Evolutionary conservation across 495 filamentous ascomycete genomes (phyloP), one percentile per base, ranked within the genome.

Genomic region (Trichoderma orchidacearum): DNA sequence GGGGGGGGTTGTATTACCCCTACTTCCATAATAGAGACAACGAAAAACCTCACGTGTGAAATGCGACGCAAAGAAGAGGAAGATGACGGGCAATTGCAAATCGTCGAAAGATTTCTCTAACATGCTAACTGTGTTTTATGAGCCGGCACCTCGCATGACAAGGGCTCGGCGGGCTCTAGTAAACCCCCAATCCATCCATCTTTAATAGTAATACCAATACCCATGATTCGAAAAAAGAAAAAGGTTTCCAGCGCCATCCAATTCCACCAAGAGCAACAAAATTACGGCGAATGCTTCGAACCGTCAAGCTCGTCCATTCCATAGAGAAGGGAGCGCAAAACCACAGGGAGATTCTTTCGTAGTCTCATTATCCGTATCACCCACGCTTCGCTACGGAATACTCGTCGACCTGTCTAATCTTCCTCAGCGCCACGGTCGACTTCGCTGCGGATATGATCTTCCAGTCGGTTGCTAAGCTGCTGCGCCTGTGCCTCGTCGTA

Each of bases 401-500:
- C 21, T 11, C 41, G 27, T 48, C 13, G 27, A 25, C 8, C 18
- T n/a, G 41, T 9, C 41, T 48, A 48, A 18, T 48, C 41, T 11
- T 48, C 41, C 30, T n/a, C 51, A 25, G 28, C 51, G 3, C 53
- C 53, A 3, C 72, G 64, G 56, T 79, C 75, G 21, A 70, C 73
- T 51, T 72, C 74, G 36, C 74, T 68, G 17, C 75, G 63, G 68
- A 70, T 61, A 15, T 69, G 69, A 58, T 78, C 67, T 45, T 79
- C 77, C 25, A 78, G 68, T 32, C 66, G 69, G 45, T 70, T 72
- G 48, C 60, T 66, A n/a, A 96, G 75, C 59, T 85, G 89, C 58
- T 86, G 82, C 56, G 81, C 77, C 68, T 96, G 93, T 29, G 85
- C 87, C 65, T 95, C 90, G 64, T 96, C 87, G 67, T 98, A 98